Base-by-base conservation (phyloP, 176 grass and related monocot genomes). In the Otatea glauca region DNA sequence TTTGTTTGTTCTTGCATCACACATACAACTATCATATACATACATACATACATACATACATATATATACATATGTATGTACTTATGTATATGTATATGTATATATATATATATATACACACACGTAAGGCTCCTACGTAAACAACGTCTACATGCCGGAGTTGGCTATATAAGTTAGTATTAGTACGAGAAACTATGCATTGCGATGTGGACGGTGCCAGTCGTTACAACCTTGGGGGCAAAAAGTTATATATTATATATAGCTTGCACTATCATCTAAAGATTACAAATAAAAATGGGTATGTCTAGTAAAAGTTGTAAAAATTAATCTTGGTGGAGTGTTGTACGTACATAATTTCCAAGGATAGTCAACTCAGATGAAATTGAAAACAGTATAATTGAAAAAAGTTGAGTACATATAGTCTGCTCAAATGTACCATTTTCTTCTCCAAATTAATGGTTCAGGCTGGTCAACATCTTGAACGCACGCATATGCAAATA, bases 1-100 rank as follows among this genome's bases (percentile, higher is more conserved):
- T 79, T 20, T 50, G 67, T 32, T 72, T 68, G 56, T 72, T 86
- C 56, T 43, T 73, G 32, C 67, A 79, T 72, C 67, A 79, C 27
- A 66, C 5, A 14, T 53, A 68, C 1, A 37, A 9, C 37, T n/a
- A 23, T 35, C 9, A 29, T 29, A 29, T 29, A 29, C 29, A 29
- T 29, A 29, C 29, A 29, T 29, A 29, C 1, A 14, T 6, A 53
- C 12, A 81, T 45, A 27, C 35, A n/a, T 39, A 62, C 29, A 29
- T 29, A 1, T 29, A 29, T 29, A 1, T 29, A 29, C 1, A 29
- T 29, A 29, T 29, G 1, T 29, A 29, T 29, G 29, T 1, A 29
- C 29, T 1, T 1, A 29, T 29, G 1, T 29, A 29, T 1, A 29
- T 29, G 1, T 29, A 29, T 29, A 1, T 29, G 1, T 29, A 29